Evolutionary conservation across 2,329 filamentous ascomycete species (phyloP), one percentile per base, ranked within the genome.

Genomic region (Dichotomopilus funicola): DNA sequence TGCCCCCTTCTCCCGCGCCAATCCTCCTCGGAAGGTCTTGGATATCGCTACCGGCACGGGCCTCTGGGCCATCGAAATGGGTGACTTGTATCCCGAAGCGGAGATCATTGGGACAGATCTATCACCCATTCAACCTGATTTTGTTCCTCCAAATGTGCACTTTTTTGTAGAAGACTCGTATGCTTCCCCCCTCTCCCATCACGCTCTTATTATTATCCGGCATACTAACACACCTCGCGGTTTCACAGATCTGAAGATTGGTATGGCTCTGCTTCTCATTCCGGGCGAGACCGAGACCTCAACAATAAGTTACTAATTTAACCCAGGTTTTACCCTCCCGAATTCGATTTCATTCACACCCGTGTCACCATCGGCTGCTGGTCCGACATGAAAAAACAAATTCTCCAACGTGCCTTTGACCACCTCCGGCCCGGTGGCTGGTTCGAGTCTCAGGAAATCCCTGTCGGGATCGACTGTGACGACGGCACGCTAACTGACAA

Each of bases 91-190:
- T 57, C 84, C 84, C 10, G 65, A 76, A 4, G 72, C 84, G 9
- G 70, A 77, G 58, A 75, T 88, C 35, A 76, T 78, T 49, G 85
- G 83, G 36, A 86, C 81, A 7, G 85, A 88, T 63, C 73, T 88
- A 5, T 87, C 83, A 1, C 83, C 85, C 1, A 83, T 87, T 33
- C 85, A 88, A 64, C 83, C 85, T 2, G 72, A 72, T 4, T 74
- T 79, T 48, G 84, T 89, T 0, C 87, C 88, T 0, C 78, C 80
- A 13, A 91, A 91, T 59, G 85, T 90, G 11, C 80, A 83, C 59
- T 91, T 91, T 61, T 82, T 83, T 58, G 78, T 91, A 46, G 86
- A 90, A 65, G 87, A 91, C 63, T 76, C 77, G 67, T 72, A 64
- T 27, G 65, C 66, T 12, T 13, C 37, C 38, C 38, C 11, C 11